A percentile compares a stretch with the other conserved stretches of the same genome.
phyloP scores from a whole-genome alignment of 768 basidiomycete species.

The Termitomyces eurrhizus region DNA sequence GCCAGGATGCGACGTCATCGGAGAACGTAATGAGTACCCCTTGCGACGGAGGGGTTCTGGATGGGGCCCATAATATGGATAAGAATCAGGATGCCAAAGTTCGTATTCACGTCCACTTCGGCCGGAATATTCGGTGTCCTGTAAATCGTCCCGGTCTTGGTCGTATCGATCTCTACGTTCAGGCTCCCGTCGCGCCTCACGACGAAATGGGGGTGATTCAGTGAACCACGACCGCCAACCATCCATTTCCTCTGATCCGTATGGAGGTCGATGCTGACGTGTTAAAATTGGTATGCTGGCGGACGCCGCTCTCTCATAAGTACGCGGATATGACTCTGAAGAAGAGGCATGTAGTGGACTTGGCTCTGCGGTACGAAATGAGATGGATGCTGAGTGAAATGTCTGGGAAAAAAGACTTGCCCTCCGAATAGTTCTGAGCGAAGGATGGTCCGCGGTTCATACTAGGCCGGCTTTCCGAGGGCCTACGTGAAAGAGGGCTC shows the following conservation, averaged over 20 bases:
- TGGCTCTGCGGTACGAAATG: conserved; percentile 4
- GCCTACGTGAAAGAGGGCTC: conserved; percentile 16
- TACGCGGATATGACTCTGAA: conserved; percentile 11
- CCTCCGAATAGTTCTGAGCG: conserved; percentile 13
- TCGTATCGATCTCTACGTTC: conserved; percentile 9
- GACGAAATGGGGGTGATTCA: conserved; percentile 5
- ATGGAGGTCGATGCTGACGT: conserved; percentile 12
- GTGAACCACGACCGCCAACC: conserved; percentile 16
- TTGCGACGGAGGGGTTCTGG: conserved; percentile 15
- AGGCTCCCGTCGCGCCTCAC: conserved; percentile 13
- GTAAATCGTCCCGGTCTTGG: conserved; percentile 7
- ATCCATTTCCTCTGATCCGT: conserved; percentile 11
- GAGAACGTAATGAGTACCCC: conserved; percentile 10
- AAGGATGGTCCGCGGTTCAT: conserved; percentile 17
- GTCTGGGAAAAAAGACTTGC: conserved; percentile 1
- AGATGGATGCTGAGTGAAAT: neutral
- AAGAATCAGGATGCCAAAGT: conserved; percentile 5
- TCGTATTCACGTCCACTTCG: conserved; percentile 11
- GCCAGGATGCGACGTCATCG: conserved; percentile 15
- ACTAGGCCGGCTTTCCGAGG: conserved; percentile 13
- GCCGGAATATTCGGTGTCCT: conserved; percentile 11
- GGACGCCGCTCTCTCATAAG: conserved; percentile 13
- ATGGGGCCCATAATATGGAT: conserved; percentile 10
- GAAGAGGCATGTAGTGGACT: conserved; percentile 6
- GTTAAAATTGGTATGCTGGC: conserved; percentile 16